phyloP scores from a whole-genome alignment of 331 rosid genomes.

The Spiraea crenata region DNA sequence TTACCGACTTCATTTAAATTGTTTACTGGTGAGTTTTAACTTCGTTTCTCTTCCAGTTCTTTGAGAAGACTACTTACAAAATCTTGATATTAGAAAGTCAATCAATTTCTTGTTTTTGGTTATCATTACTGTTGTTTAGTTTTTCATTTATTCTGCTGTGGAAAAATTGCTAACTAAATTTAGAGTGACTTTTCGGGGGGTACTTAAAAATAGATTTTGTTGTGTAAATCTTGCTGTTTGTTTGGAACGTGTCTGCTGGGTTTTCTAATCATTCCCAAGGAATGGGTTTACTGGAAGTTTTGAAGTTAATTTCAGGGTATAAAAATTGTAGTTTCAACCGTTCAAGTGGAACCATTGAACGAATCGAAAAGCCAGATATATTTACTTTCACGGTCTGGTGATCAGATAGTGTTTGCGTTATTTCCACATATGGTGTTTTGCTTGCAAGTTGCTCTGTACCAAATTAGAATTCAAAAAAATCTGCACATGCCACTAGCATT shows the following conservation, averaged over 20 bases:
- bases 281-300: not conserved
- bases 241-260: not conserved
- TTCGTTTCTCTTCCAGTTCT: conserved; percentile 10
- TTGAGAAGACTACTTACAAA: conserved; percentile 1
- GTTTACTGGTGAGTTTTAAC: conserved; percentile 72
- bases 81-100: not conserved
- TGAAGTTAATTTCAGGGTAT: not conserved
- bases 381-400: not conserved
- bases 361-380: not conserved
- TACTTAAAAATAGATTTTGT: not conserved
- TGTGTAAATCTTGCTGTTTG: not conserved
- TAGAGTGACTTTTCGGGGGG: not conserved
- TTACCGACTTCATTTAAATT: conserved; percentile 78
- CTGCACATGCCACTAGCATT: not conserved
- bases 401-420: not conserved
- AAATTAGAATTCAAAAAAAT: not conserved
- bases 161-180: not conserved
- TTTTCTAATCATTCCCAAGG: not conserved
- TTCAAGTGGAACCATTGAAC: not conserved
- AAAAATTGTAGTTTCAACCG: not conserved
- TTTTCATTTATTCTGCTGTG: not conserved
- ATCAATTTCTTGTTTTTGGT: not conserved
- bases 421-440: not conserved
- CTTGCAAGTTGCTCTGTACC: not conserved
- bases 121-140: not conserved